A percentile compares a stretch with the other conserved stretches of the same genome.
Conservation (phyloP, 768 basidiomycete genomes). For the Asterophora parasitica region DNA sequence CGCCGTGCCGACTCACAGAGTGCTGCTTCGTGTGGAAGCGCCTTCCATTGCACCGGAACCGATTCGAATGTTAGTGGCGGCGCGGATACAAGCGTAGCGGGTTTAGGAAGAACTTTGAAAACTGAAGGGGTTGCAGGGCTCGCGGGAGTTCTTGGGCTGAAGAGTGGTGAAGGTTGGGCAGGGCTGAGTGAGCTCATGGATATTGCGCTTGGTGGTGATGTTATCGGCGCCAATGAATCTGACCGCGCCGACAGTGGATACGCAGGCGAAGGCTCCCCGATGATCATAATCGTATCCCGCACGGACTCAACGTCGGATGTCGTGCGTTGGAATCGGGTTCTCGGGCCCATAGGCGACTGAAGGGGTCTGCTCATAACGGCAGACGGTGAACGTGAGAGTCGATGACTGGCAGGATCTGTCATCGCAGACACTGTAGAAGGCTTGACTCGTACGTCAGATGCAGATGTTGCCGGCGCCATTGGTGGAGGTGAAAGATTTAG, state of each 20-base stretch:
- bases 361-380: constrained; percentile 12
- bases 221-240: constrained; percentile 15
- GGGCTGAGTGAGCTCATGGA: neutral
- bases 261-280: constrained; percentile 12
- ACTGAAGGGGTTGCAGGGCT: constrained; percentile 1
- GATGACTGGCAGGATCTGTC: constrained; percentile 25
- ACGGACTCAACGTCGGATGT: constrained; percentile 10
- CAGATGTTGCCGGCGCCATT: neutral
- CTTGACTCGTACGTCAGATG: neutral
- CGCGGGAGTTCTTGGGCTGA: no score
- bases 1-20: constrained; percentile 33
- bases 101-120: constrained; percentile 16
- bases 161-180: neutral
- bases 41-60: constrained; percentile 58
- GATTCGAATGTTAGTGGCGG: constrained; percentile 54
- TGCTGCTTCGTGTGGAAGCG: constrained; percentile 65
- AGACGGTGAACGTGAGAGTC: constrained; percentile 14
- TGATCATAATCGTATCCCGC: constrained; percentile 15
- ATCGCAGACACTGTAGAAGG: constrained; percentile 6
- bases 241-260: constrained; percentile 14
- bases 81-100: constrained; percentile 40
- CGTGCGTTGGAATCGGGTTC: constrained; percentile 14
- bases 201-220: constrained; percentile 1
- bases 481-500: neutral
- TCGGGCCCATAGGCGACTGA: constrained; percentile 19